Percentiles rank a stretch among this genome's conserved stretches.
phyloP scores from a whole-genome alignment of 2,329 filamentous ascomycete species.

The Simplicillium sp. region DNA sequence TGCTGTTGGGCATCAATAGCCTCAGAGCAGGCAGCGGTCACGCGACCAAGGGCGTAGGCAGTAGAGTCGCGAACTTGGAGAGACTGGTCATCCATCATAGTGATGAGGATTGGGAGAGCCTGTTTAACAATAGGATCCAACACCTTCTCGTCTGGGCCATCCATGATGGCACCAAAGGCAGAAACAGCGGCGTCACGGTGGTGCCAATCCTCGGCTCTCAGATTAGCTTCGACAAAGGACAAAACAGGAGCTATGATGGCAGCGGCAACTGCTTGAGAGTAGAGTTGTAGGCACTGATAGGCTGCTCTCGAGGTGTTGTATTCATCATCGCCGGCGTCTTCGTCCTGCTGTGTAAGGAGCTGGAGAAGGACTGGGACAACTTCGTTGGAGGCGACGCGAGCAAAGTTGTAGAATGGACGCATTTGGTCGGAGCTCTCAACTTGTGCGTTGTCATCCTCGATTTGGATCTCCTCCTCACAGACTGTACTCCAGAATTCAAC shows the following conservation, averaged over 20 bases:
- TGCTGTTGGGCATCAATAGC: conserved; percentile 80
- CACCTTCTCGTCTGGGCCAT: conserved; percentile 87
- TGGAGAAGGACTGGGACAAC: conserved; percentile 86
- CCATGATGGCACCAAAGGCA: conserved; percentile 97
- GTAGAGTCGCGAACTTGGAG: conserved; percentile 93
- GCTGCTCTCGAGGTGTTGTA: conserved; percentile 94
- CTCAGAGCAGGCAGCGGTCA: conserved; percentile 87
- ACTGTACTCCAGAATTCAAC: conserved; percentile 99
- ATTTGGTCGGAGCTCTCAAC: conserved; percentile 72
- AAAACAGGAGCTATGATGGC: conserved; percentile 82
- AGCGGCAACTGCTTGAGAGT: conserved; percentile 81
- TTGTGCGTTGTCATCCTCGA: conserved; percentile 87
- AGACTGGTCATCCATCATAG: conserved; percentile 81
- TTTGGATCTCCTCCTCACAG: conserved; percentile 95
- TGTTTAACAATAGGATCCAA: conserved; percentile 93
- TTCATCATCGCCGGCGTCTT: conserved; percentile 92
- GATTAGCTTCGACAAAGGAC: conserved; percentile 81
- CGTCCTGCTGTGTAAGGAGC: conserved; percentile 92
- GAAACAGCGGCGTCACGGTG: conserved; percentile 91
- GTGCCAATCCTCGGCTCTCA: conserved; percentile 90
- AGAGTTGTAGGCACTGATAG: conserved; percentile 94
- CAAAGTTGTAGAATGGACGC: conserved; percentile 93
- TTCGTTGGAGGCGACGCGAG: conserved; percentile 82
- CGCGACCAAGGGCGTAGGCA: conserved; percentile 89
- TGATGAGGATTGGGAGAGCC: conserved; percentile 82